Evolutionary conservation across 1,284 basidiomycete genomes (phyloP).

Genomic region (Apiotrichum sp.): DNA sequence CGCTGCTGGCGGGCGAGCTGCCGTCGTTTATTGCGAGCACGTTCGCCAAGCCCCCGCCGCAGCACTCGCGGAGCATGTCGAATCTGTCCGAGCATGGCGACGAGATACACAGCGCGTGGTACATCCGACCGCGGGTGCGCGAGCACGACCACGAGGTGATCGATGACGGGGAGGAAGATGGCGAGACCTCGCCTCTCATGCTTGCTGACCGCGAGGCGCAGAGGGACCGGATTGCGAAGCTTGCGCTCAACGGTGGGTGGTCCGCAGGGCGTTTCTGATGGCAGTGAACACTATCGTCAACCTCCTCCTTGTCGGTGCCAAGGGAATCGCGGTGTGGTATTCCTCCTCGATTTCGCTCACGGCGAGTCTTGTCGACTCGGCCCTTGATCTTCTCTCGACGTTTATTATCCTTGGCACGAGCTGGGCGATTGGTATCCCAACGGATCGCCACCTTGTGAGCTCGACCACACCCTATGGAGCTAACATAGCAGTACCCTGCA

Average conservation of each 20-base stretch:
- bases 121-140: constrained; percentile 5
- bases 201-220: constrained; percentile 26
- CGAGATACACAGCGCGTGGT: constrained; percentile 19
- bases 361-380: constrained; percentile 53
- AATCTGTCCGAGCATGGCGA: not conserved
- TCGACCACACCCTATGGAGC: not conserved
- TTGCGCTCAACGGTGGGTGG: constrained; percentile 40
- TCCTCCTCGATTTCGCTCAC: constrained; percentile 55
- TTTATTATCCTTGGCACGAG: constrained; percentile 47
- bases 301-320: constrained; percentile 50
- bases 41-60: constrained; percentile 17
- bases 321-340: constrained; percentile 51
- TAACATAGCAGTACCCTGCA: constrained; percentile 47
- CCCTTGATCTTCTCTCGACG: constrained; percentile 53
- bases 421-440: constrained; percentile 44
- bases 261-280: not conserved
- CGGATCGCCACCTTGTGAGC: constrained; percentile 27
- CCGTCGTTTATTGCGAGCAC: constrained; percentile 38
- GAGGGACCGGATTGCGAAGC: constrained; percentile 33
- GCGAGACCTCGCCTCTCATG: constrained; percentile 27
- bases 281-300: constrained; percentile 49
- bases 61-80: not conserved
- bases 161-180: constrained; percentile 3
- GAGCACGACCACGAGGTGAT: not conserved
- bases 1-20: constrained; percentile 40